Evolutionary conservation across 1,284 basidiomycete genomes (phyloP).

Genomic region (Lentinus polychrous): DNA sequence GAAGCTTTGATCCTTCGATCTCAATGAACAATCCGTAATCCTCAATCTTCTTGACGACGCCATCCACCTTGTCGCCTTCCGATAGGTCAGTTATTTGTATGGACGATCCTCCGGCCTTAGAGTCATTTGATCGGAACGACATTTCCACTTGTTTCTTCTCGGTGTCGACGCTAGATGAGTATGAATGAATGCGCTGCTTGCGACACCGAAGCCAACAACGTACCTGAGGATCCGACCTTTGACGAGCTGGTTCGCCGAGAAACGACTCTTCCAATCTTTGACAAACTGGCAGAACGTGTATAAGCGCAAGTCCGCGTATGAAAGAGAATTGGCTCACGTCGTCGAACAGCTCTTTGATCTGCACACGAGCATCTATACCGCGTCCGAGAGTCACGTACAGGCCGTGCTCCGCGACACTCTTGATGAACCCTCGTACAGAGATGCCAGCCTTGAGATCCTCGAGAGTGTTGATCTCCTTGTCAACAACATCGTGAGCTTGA

Average conservation of each 20-base stretch:
- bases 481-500: conserved; percentile 44
- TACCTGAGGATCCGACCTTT: conserved; percentile 80
- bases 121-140: conserved; percentile 65
- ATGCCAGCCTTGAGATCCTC: conserved; percentile 68
- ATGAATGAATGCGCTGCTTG: not conserved
- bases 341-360: conserved; percentile 91
- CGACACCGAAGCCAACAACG: conserved; percentile 16
- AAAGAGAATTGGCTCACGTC: conserved; percentile 45
- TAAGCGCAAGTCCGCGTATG: conserved; percentile 7
- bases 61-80: conserved; percentile 72
- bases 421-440: conserved; percentile 82
- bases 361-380: conserved; percentile 82
- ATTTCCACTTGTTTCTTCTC: conserved; percentile 80
- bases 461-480: conserved; percentile 64
- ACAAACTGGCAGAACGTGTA: conserved; percentile 57
- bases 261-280: conserved; percentile 90
- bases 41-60: conserved; percentile 73
- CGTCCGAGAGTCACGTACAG: conserved; percentile 88
- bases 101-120: conserved; percentile 30
- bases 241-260: conserved; percentile 80
- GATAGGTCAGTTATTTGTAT: conserved; percentile 50
- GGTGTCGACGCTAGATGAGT: conserved; percentile 50
- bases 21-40: conserved; percentile 91
- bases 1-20: conserved; percentile 77
- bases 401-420: conserved; percentile 80